Percentiles rank a stretch among this genome's conserved stretches.
Conservation (phyloP, 148 eudicot species). For the Amaranthus hypochondriacus region DNA sequence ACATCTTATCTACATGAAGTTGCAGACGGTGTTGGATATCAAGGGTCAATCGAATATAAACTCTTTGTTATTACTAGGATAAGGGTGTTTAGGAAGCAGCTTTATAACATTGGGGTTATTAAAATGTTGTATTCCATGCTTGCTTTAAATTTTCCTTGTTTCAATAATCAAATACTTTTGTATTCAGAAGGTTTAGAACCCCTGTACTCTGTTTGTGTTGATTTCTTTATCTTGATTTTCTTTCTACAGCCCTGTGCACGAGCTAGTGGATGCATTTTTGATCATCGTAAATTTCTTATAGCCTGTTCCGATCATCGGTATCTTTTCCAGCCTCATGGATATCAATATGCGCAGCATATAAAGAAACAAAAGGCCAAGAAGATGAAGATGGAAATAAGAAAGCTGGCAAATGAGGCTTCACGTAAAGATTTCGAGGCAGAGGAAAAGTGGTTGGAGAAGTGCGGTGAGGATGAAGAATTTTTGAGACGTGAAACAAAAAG, state of each 20-base stretch:
- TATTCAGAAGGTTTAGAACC: neutral
- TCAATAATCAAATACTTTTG: neutral
- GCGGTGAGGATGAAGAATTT: slow-evolving; percentile 98
- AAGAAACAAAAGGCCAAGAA: slow-evolving; percentile 80
- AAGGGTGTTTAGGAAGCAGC: no score
- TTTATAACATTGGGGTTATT: no score
- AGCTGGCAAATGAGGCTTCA: slow-evolving; percentile 69
- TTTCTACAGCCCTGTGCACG: slow-evolving; percentile 88
- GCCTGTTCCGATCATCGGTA: slow-evolving; percentile 89
- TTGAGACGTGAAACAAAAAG: slow-evolving; percentile 90
- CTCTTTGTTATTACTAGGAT: no score
- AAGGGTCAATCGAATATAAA: no score
- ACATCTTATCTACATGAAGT: no score
- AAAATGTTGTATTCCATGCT: no score
- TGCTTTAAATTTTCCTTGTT: neutral
- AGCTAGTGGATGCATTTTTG: slow-evolving; percentile 80
- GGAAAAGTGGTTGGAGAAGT: slow-evolving; percentile 91
- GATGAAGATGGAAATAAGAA: slow-evolving; percentile 75
- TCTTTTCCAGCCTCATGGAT: slow-evolving; percentile 82
- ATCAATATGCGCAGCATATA: slow-evolving; percentile 42
- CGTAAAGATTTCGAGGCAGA: slow-evolving; percentile 92
- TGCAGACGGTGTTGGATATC: no score
- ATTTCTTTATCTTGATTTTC: slow-evolving; percentile 12
- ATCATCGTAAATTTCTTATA: slow-evolving; percentile 95
- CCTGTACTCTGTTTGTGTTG: slow-evolving; percentile 7